Conservation (phyloP, 352 stramenopile genomes). For the Globisporangium perplexum region DNA sequence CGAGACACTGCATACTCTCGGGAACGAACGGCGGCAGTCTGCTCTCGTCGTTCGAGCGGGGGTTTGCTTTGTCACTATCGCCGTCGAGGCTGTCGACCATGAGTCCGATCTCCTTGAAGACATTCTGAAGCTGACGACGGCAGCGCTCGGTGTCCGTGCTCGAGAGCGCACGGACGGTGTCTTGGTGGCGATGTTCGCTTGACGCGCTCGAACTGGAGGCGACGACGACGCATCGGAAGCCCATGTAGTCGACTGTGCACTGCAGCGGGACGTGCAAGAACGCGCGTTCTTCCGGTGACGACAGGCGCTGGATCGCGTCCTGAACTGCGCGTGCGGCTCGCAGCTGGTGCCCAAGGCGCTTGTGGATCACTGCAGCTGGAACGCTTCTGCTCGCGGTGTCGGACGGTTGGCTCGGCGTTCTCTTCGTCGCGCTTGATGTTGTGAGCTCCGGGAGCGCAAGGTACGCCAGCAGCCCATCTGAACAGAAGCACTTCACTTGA, state of each 20-base stretch:
- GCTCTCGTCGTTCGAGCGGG: neutral
- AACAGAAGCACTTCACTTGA: slow-evolving; percentile 22
- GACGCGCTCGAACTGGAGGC: slow-evolving; percentile 13
- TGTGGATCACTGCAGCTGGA: slow-evolving; percentile 15
- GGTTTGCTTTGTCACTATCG: neutral
- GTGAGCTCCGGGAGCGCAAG: neutral
- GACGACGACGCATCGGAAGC: slow-evolving; percentile 44
- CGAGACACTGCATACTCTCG: slow-evolving; percentile 6
- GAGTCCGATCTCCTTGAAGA: slow-evolving; percentile 26
- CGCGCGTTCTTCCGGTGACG: neutral
- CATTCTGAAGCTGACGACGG: slow-evolving; percentile 11
- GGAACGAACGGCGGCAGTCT: neutral
- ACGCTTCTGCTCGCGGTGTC: neutral
- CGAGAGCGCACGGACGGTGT: neutral
- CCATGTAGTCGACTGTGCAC: slow-evolving; percentile 54
- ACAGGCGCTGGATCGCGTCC: slow-evolving; percentile 13
- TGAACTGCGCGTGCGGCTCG: slow-evolving; percentile 32
- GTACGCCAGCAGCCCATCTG: slow-evolving; percentile 27
- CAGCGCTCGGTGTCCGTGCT: neutral
- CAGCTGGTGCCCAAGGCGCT: slow-evolving; percentile 46
- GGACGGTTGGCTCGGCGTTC: slow-evolving; percentile 1
- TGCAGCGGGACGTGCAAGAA: slow-evolving; percentile 39
- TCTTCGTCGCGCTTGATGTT: neutral
- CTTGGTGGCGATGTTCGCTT: neutral
- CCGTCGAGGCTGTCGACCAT: slow-evolving; percentile 24